Evolutionary conservation across 352 stramenopile genomes (phyloP), one percentile per base, ranked within the genome.

Genomic region (Pythium brachiatum): DNA sequence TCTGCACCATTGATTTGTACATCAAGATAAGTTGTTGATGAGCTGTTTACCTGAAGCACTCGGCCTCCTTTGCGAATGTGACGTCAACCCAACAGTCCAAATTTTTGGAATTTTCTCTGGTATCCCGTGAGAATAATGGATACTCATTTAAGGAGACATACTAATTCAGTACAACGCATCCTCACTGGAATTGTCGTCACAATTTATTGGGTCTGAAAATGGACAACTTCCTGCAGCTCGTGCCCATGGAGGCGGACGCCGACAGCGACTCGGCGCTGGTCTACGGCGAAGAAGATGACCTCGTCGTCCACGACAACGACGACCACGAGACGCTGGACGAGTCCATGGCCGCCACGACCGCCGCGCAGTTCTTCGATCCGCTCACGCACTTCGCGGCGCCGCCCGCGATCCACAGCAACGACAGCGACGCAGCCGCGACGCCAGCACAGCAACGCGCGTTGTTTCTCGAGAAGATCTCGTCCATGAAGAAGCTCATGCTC

Each of bases 221-320:
- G 75, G 79, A 89, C 72, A 79, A 72, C 47, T 88, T 89, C 50
- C 66, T 89, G 56, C 80, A 88, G 56, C 68, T 88, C 41, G 70
- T 79, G 57, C 62, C 72, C 7, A 71, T 76, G 36, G 72, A 67
- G 60, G 65, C 57, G 20, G 76, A 80, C 57, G 66, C 53, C 6
- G 72, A 73, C 66, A 68, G 46, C 13, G 77, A 74, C 55, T 54
- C 72, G 20, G 72, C 54, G 36, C 70, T 84, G 16, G 76, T 88
- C 13, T 87, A 89, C 53, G 74, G 64, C 9, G 63, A 70, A 31
- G 62, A 75, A 25, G 75, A 87, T 55, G 78, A 88, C 26, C 62
- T 86, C 13, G 69, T 61, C n/a, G 66, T 68, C 29, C 60, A 63
- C 21, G 68, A 68, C 26, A 44, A 18, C n/a, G 44, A 65, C 16